Percentiles rank a stretch among this genome's conserved stretches.
Evolutionary conservation across 805 yeast genomes (phyloP).

Genomic region (Pichia scutulata): DNA sequence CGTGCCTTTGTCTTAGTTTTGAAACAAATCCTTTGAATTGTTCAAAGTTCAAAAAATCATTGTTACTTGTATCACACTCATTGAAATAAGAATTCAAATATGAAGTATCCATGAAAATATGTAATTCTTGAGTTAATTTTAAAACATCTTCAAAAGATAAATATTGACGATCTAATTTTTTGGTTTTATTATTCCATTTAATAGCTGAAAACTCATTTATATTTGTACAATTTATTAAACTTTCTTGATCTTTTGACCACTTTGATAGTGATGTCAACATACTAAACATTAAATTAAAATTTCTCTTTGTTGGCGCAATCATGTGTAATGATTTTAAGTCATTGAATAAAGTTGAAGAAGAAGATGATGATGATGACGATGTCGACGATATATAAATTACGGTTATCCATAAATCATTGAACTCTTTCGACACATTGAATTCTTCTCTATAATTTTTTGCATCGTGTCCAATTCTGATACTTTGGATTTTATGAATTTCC

Average conservation of each 20-base stretch:
- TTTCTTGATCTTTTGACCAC: slow-evolving; percentile 11
- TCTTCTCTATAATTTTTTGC: slow-evolving; percentile 84
- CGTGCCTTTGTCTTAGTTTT: slow-evolving; percentile 56
- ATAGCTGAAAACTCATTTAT: slow-evolving; percentile 6
- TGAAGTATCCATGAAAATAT: slow-evolving; percentile 59
- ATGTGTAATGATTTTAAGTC: slow-evolving; percentile 75
- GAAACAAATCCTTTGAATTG: slow-evolving; percentile 74
- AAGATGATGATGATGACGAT: slow-evolving; percentile 29
- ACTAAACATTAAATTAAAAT: slow-evolving; percentile 45
- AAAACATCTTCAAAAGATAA: slow-evolving; percentile 61
- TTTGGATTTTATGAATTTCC: slow-evolving; percentile 55
- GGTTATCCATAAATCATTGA: slow-evolving; percentile 68
- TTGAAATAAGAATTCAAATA: slow-evolving; percentile 45
- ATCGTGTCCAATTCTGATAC: slow-evolving; percentile 53
- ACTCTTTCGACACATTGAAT: slow-evolving; percentile 61
- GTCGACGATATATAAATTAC: slow-evolving; percentile 49
- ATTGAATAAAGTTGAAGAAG: slow-evolving; percentile 18
- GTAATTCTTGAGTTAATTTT: slow-evolving; percentile 56
- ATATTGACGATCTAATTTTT: slow-evolving; percentile 7
- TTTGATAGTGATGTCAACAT: slow-evolving; percentile 49
- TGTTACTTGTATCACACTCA: slow-evolving; percentile 41
- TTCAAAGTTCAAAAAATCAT: slow-evolving; percentile 52
- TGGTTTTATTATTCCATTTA: slow-evolving; percentile 2
- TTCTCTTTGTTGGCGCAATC: slow-evolving; percentile 48
- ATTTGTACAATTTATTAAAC: slow-evolving; percentile 6